Base-by-base conservation (phyloP, 2,329 filamentous ascomycete genomes). In the Neopestalotiopsis sp. region DNA sequence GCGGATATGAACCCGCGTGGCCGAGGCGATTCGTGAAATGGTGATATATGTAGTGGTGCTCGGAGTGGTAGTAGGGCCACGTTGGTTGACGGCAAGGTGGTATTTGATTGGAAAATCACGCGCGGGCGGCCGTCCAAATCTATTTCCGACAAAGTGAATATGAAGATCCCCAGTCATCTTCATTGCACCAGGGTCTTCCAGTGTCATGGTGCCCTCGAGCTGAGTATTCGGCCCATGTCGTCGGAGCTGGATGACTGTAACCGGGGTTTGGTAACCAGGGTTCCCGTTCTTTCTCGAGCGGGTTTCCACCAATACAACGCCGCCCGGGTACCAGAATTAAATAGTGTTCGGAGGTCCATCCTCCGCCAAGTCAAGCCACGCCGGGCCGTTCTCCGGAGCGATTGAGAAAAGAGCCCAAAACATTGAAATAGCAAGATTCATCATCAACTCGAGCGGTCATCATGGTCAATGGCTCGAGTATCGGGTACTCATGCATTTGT, bases 241-340 rank as follows among this genome's bases (percentile, higher is more conserved):
- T 38, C 34, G 34, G 34, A 10, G 34, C 10, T 6, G 17, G 7
- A 52, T 9, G 5, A 9, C n/a, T 9, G 45, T n/a, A 52, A 38
- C 34, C n/a, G 20, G 45, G 17, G 2, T n/a, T 9, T n/a, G 20
- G 45, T 52, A 9, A 20, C 45, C 7, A 52, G 45, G 45, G 17
- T 9, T 1, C 17, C 45, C 14, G 24, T 28, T 28, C 45, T 9
- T 20, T 7, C 12, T 57, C 32, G 17, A 17, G 63, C 7, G 9
- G 5, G 24, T 49, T 66, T 66, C 63, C 63, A 66, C 63, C 63
- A 66, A 66, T 66, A 4, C 49, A 17, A 28, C 30, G 49, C 28
- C 13, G 30, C 56, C n/a, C 63, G 45, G 63, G 45, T 3, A 20
- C 14, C 40, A 28, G 1, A 28, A 17, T 58, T 10, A 9, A 7